Conservation (phyloP, 179 eudicot genomes). For the Drosera spatulata region DNA sequence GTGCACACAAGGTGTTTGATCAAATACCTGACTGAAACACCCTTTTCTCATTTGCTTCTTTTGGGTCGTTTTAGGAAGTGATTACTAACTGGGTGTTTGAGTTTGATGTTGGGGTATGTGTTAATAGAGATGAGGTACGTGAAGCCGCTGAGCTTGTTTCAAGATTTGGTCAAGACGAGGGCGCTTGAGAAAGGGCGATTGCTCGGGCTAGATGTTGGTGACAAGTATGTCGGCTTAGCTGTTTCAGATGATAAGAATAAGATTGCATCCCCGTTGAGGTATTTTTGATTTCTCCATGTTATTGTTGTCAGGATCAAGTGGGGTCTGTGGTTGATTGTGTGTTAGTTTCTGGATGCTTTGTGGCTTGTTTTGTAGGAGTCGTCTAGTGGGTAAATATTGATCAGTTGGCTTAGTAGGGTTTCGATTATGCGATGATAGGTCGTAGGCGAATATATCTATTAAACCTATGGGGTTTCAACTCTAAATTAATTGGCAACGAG, state of each 20-base stretch:
- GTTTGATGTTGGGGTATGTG: conserved; percentile 1
- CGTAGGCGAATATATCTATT: too few relatives aligned
- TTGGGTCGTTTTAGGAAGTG: too few relatives aligned
- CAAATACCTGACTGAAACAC: too few relatives aligned
- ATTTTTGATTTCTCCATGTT: conserved; percentile 1
- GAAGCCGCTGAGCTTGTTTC: conserved; percentile 46
- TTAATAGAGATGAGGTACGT: conserved; percentile 35
- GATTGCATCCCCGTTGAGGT: conserved; percentile 65
- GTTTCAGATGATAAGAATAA: conserved; percentile 7
- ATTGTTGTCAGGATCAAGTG: not conserved
- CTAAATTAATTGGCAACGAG: too few relatives aligned
- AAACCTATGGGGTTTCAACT: too few relatives aligned
- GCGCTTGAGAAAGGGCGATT: conserved; percentile 40
- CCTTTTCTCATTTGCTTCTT: too few relatives aligned
- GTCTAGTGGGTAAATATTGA: too few relatives aligned
- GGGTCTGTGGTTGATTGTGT: not conserved
- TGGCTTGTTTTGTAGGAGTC: too few relatives aligned
- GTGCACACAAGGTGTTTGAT: too few relatives aligned
- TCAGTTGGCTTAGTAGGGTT: too few relatives aligned
- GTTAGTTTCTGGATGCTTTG: not conserved
- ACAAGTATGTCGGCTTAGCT: conserved; percentile 6
- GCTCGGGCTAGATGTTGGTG: conserved; percentile 78
- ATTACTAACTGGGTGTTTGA: too few relatives aligned
- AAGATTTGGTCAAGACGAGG: conserved; percentile 28
- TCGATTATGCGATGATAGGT: too few relatives aligned